A percentile compares a stretch with the other conserved stretches of the same genome.
These are phyloP conservation scores for Chenopodium quinoa DNA, from an alignment of 148 eudicot genomes.

Conservation along the genomic window DNA sequence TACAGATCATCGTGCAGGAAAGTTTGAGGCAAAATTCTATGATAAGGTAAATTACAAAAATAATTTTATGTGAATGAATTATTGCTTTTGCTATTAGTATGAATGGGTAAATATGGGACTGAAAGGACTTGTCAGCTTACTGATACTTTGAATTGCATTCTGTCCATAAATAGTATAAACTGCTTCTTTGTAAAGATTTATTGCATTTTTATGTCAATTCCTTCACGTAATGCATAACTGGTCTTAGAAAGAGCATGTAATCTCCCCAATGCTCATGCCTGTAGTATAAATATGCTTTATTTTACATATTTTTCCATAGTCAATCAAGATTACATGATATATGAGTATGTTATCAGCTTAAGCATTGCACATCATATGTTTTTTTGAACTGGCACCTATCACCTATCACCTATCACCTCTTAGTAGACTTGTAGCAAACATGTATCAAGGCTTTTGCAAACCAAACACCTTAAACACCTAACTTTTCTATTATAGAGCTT, in stretches of 20 bases:
- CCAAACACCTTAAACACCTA: no score
- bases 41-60: constrained; percentile 57
- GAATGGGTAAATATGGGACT: background rate
- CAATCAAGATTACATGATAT: background rate
- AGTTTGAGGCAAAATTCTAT: constrained; percentile 90
- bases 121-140: background rate
- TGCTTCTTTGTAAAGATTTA: background rate
- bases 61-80: background rate
- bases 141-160: background rate
- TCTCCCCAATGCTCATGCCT: background rate
- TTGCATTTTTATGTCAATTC: background rate
- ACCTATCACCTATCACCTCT: background rate
- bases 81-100: background rate
- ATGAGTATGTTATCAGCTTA: background rate
- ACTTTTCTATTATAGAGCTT: no score
- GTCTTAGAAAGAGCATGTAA: background rate
- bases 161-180: background rate
- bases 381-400: background rate
- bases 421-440: background rate
- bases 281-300: background rate
- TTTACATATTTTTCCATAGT: background rate
- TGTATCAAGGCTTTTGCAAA: no score
- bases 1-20: constrained; percentile 92
- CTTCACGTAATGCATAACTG: background rate
- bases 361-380: background rate